Conservation (phyloP, 345 rosid genomes). For the Citrus medica region DNA sequence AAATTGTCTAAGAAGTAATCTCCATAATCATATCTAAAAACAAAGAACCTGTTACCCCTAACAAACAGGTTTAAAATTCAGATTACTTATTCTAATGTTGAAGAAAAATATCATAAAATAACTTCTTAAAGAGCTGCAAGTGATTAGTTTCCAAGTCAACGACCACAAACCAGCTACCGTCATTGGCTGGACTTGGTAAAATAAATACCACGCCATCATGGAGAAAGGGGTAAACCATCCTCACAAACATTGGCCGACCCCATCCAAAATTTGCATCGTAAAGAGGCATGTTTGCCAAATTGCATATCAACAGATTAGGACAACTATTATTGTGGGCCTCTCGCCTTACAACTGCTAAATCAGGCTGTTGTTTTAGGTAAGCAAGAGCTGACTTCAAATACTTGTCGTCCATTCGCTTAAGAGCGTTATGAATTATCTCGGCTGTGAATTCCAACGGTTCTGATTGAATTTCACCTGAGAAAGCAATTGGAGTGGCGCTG, state of each 20-base stretch:
- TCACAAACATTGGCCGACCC: conserved; percentile 50
- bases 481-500: not conserved
- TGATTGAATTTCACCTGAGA: conserved; percentile 1
- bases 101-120: conserved; percentile 23
- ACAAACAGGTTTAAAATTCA: too few species aligned
- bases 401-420: conserved; percentile 24
- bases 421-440: not conserved
- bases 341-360: conserved; percentile 22
- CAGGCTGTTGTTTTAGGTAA: conserved; percentile 23
- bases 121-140: conserved; percentile 43
- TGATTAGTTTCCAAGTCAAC: conserved; percentile 38
- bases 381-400: conserved; percentile 49
- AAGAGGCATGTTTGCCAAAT: conserved; percentile 44
- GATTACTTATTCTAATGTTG: not conserved
- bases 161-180: conserved; percentile 41
- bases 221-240: conserved; percentile 23
- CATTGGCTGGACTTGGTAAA: conserved; percentile 36
- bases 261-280: conserved; percentile 58
- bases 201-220: conserved; percentile 40
- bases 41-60: too few species aligned
- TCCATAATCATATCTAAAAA: too few species aligned
- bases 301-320: conserved; percentile 56
- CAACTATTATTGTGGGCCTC: conserved; percentile 40
- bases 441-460: not conserved
- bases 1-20: too few species aligned